Base-by-base conservation (phyloP, 306 rosid species). In the Inga leiocalycina region DNA sequence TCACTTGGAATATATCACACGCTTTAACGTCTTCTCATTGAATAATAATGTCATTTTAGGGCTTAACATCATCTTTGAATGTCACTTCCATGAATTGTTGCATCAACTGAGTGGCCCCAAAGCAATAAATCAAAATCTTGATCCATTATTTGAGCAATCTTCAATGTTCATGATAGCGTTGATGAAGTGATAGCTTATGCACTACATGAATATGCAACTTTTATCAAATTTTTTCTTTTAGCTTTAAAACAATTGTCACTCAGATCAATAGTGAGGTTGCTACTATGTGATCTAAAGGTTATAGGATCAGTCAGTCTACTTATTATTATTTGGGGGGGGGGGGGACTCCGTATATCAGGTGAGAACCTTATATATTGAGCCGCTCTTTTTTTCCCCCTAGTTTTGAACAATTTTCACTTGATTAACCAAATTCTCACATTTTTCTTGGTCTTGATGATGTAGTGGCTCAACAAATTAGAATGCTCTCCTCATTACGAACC, bases 401-500 rank as follows among this genome's bases (percentile, higher is more conserved):
- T 45, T 45, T 3, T 46, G 51, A 51, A 51, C 20, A 56, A 56
- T 19, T 19, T 52, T 37, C 52, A 79, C 12, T 48, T 61, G 56
- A 13, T 24, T 72, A 75, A 13, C 79, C 62, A 65, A 32, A 67
- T 75, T 37, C 24, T 66, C n/a, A 3, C 16, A 44, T 45, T 39
- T 39, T 68, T 80, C 61, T 61, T 49, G 10, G 71, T 54, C 73
- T 52, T 81, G 62, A 41, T 86, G 77, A 84, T 48, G 10, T 20
- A 57, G 72, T 82, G 16, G 87, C 51, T 84, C 41, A 61, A 83
- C 85, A 76, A 75, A 82, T 62, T 75, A 82, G 75, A 84, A 82
- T 3, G 75, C 7, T 22, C 73, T 41, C 41, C 9, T 51, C 57
- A 84, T 86, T 54, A 74, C 8, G 43, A 59, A 61, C 22, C 61